Conservation (phyloP, 1,139 yeast genomes). For the Scheffersomyces titani region DNA sequence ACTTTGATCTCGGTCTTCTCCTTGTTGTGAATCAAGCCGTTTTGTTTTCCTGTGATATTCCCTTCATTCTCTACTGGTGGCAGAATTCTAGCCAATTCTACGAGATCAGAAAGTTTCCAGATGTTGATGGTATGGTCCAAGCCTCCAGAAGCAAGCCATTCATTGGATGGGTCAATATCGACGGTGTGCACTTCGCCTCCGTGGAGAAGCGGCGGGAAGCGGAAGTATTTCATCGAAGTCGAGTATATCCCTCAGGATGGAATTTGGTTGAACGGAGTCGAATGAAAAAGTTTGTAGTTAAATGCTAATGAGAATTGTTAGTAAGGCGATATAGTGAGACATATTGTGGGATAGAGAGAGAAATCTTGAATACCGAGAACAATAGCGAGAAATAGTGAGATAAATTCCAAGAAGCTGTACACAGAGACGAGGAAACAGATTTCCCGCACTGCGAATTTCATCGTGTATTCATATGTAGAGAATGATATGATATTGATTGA, state of each 20-base stretch:
- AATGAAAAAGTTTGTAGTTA: neutral
- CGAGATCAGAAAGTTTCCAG: conserved; percentile 37
- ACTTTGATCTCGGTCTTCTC: neutral
- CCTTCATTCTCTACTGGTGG: neutral
- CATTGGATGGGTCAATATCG: conserved; percentile 25
- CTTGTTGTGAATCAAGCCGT: neutral
- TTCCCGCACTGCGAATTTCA: too few species aligned
- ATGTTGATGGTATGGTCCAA: conserved; percentile 39
- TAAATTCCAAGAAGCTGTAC: too few species aligned
- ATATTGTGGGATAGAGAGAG: neutral
- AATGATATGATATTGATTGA: too few species aligned
- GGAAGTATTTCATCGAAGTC: conserved; percentile 30
- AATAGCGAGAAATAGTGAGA: neutral
- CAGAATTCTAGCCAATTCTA: conserved; percentile 4
- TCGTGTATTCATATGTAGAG: too few species aligned
- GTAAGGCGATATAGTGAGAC: neutral
- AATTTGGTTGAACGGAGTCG: neutral
- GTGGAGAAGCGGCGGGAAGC: conserved; percentile 34
- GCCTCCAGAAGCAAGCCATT: conserved; percentile 38
- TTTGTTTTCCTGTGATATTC: too few species aligned
- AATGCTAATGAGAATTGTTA: neutral
- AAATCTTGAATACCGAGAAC: neutral
- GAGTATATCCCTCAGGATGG: neutral
- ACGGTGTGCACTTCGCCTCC: conserved; percentile 41
- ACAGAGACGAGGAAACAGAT: too few species aligned